phyloP scores from a whole-genome alignment of 2,329 filamentous ascomycete genomes.

The Aspergillus tanneri region DNA sequence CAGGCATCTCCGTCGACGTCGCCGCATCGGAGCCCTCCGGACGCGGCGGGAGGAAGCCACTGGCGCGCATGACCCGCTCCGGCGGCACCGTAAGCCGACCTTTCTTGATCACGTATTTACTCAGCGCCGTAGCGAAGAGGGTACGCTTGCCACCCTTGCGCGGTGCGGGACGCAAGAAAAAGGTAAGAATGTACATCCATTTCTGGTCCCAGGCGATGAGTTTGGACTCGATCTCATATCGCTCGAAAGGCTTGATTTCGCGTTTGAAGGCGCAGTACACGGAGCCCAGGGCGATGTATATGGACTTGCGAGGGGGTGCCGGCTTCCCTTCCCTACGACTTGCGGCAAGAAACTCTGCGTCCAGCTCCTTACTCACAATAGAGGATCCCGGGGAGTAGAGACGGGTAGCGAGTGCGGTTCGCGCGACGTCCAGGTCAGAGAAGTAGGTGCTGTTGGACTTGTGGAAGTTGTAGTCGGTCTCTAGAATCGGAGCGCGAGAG shows the following conservation, averaged over 20 bases:
- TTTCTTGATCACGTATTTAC: constrained; percentile 81
- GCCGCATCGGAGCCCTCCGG: constrained; percentile 56
- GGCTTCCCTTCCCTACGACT: constrained; percentile 53
- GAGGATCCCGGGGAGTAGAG: constrained; percentile 61
- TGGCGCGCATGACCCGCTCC: constrained; percentile 68
- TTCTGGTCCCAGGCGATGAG: constrained; percentile 76
- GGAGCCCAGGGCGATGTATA: constrained; percentile 68
- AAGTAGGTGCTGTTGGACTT: constrained; percentile 87
- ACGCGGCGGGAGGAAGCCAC: constrained; percentile 70
- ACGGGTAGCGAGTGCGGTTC: constrained; percentile 74
- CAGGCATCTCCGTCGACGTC: constrained; percentile 18
- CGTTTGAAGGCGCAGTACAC: constrained; percentile 71
- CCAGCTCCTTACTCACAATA: constrained; percentile 53
- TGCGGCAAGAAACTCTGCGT: constrained; percentile 50
- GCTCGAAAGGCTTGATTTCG: constrained; percentile 68
- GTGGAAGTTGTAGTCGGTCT: constrained; percentile 85
- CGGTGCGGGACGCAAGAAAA: constrained; percentile 60
- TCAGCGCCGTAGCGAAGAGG: constrained; percentile 69
- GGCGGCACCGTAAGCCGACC: constrained; percentile 82
- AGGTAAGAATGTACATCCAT: constrained; percentile 74
- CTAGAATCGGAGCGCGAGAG: constrained; percentile 67
- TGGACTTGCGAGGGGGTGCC: constrained; percentile 49
- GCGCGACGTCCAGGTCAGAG: constrained; percentile 76
- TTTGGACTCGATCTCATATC: constrained; percentile 71
- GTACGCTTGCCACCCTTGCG: constrained; percentile 57